These are phyloP conservation scores for Phanerodontia chrysosporium DNA, from an alignment of 768 basidiomycete species.

Conservation along the genomic window DNA sequence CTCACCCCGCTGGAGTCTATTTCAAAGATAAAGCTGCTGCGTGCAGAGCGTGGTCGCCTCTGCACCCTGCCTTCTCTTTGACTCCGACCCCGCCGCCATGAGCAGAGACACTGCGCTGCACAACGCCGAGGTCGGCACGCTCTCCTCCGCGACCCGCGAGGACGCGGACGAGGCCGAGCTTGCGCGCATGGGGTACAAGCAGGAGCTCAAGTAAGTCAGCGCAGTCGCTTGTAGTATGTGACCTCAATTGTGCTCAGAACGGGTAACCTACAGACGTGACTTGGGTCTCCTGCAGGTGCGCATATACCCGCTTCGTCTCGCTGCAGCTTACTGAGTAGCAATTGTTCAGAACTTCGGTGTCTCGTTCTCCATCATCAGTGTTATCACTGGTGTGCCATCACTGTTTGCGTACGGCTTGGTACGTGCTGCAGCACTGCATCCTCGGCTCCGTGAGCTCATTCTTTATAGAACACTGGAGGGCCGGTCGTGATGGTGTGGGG, in stretches of 20 bases:
- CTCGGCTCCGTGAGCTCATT: too few species aligned
- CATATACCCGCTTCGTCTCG: background rate
- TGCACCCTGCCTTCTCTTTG: background rate
- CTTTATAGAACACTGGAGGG: slow-evolving; percentile 60
- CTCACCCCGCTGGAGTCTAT: background rate
- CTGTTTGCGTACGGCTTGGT: slow-evolving; percentile 68
- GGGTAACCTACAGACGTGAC: slow-evolving; percentile 43
- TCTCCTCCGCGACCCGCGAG: background rate
- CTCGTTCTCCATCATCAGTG: slow-evolving; percentile 73
- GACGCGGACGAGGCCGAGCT: slow-evolving; percentile 54
- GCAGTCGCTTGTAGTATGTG: background rate
- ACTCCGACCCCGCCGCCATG: background rate
- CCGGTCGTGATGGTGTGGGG: slow-evolving; percentile 79
- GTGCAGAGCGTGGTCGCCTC: background rate
- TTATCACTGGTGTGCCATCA: slow-evolving; percentile 69
- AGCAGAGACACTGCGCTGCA: background rate
- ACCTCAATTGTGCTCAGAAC: background rate
- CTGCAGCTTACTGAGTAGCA: background rate
- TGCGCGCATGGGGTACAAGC: slow-evolving; percentile 69
- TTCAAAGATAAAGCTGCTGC: background rate
- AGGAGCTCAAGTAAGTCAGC: slow-evolving; percentile 53
- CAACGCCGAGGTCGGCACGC: slow-evolving; percentile 4
- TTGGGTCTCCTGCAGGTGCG: slow-evolving; percentile 57
- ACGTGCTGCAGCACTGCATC: slow-evolving; percentile 20
- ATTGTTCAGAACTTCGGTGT: slow-evolving; percentile 59